Evolutionary conservation across 257 asterid genomes (phyloP).

Genomic region (Primulina huaijiensis): DNA sequence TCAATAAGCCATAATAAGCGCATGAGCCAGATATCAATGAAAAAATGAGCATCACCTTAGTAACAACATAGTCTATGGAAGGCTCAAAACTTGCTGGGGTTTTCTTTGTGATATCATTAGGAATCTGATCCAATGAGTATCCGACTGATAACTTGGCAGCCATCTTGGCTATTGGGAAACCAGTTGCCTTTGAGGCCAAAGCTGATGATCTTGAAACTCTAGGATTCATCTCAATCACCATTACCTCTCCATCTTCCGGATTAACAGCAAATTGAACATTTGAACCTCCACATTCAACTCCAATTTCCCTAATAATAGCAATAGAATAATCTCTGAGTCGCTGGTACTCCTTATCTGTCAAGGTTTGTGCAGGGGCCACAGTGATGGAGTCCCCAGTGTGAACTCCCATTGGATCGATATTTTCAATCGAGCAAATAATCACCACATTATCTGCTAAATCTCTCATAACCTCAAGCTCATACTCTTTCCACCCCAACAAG

Average conservation of each 20-base stretch:
- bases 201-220: slow-evolving; percentile 97
- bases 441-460: slow-evolving; percentile 98
- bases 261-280: slow-evolving; percentile 94
- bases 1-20: neutral
- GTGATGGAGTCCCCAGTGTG: slow-evolving; percentile 98
- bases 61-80: slow-evolving; percentile 92
- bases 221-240: slow-evolving; percentile 98
- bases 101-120: slow-evolving; percentile 93
- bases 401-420: slow-evolving; percentile 95
- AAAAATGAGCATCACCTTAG: slow-evolving; percentile 58
- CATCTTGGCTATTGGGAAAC: slow-evolving; percentile 98
- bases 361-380: slow-evolving; percentile 96
- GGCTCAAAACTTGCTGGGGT: slow-evolving; percentile 99
- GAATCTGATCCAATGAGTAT: slow-evolving; percentile 91
- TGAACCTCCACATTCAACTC: slow-evolving; percentile 99
- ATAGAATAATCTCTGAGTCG: slow-evolving; percentile 91
- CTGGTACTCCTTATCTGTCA: slow-evolving; percentile 97
- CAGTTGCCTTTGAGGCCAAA: slow-evolving; percentile 97
- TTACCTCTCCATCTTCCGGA: slow-evolving; percentile 95
- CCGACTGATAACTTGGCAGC: slow-evolving; percentile 98
- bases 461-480: slow-evolving; percentile 97
- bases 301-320: slow-evolving; percentile 96
- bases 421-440: slow-evolving; percentile 96
- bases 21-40: neutral
- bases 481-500: slow-evolving; percentile 96